These are phyloP conservation scores for Gymnopus androsaceus DNA, from an alignment of 1,284 basidiomycete species.

Conservation along the genomic window DNA sequence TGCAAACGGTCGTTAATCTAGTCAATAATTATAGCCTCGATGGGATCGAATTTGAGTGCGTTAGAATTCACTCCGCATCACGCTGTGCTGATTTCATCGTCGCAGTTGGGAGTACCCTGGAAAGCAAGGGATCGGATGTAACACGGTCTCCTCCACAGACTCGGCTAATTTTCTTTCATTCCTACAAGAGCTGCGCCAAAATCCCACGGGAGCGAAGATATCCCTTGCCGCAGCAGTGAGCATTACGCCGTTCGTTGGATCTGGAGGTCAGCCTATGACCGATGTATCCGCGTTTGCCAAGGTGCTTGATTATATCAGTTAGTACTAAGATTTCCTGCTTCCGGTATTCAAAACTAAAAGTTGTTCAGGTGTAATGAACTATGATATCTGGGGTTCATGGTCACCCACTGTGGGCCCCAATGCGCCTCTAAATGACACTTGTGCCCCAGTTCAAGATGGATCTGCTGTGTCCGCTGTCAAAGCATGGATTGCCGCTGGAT, in stretches of 20 bases:
- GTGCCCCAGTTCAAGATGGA: slow-evolving; percentile 67
- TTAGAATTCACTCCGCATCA: neutral
- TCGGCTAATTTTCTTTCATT: slow-evolving; percentile 72
- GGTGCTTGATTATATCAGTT: slow-evolving; percentile 72
- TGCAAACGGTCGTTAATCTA: slow-evolving; percentile 61
- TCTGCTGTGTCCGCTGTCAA: slow-evolving; percentile 76
- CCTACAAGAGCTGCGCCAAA: slow-evolving; percentile 66
- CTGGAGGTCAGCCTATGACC: slow-evolving; percentile 57
- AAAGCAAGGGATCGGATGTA: slow-evolving; percentile 65
- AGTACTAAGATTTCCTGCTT: slow-evolving; percentile 8
- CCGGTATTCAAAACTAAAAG: neutral
- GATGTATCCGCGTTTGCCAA: slow-evolving; percentile 74
- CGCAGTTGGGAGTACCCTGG: slow-evolving; percentile 84
- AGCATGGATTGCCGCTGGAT: slow-evolving; percentile 76
- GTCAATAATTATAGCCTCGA: slow-evolving; percentile 71
- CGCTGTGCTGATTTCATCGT: neutral
- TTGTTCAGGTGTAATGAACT: neutral
- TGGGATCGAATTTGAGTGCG: slow-evolving; percentile 84
- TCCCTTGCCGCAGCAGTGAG: slow-evolving; percentile 76
- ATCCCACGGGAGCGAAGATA: slow-evolving; percentile 57
- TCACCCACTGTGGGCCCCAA: slow-evolving; percentile 48
- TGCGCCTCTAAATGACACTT: slow-evolving; percentile 79
- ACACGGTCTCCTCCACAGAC: slow-evolving; percentile 60
- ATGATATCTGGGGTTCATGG: slow-evolving; percentile 61
- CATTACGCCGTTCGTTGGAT: slow-evolving; percentile 66